Percentiles rank a stretch among this genome's conserved stretches.
Evolutionary conservation across 331 rosid genomes (phyloP).

Genomic region (Acacia pycnantha): DNA sequence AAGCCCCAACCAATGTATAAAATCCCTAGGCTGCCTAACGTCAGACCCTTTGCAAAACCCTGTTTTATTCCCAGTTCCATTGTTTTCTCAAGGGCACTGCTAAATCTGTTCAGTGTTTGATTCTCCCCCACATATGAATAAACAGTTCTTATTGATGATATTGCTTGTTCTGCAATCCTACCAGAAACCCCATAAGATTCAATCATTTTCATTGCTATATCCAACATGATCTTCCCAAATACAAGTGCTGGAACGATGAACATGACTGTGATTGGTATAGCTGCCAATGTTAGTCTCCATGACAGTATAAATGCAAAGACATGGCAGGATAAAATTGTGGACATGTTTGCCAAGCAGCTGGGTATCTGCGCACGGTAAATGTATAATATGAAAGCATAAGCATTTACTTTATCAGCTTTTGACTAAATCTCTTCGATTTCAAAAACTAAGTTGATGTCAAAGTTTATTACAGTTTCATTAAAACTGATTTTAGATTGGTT

Average conservation of each 20-base stretch:
- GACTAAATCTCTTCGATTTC: neutral
- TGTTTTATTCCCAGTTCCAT: conserved; percentile 67
- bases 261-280: conserved; percentile 79
- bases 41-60: conserved; percentile 78
- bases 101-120: conserved; percentile 65
- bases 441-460: neutral
- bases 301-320: conserved; percentile 76
- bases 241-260: conserved; percentile 75
- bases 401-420: neutral
- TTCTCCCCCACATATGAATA: conserved; percentile 82
- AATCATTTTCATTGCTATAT: conserved; percentile 73
- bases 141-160: conserved; percentile 83
- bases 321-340: conserved; percentile 87
- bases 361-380: conserved; percentile 63
- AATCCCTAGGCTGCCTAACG: conserved; percentile 91
- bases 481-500: neutral
- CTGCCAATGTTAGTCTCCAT: conserved; percentile 86
- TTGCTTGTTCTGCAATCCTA: conserved; percentile 85
- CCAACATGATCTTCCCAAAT: conserved; percentile 78
- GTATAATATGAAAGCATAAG: conserved; percentile 17
- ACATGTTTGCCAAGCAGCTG: conserved; percentile 71
- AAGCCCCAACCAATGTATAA: conserved; percentile 88
- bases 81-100: conserved; percentile 66
- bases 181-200: conserved; percentile 88
- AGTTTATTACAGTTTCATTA: neutral